Evolutionary conservation across 345 rosid species (phyloP).

Genomic region (Gossypium mustelinum): DNA sequence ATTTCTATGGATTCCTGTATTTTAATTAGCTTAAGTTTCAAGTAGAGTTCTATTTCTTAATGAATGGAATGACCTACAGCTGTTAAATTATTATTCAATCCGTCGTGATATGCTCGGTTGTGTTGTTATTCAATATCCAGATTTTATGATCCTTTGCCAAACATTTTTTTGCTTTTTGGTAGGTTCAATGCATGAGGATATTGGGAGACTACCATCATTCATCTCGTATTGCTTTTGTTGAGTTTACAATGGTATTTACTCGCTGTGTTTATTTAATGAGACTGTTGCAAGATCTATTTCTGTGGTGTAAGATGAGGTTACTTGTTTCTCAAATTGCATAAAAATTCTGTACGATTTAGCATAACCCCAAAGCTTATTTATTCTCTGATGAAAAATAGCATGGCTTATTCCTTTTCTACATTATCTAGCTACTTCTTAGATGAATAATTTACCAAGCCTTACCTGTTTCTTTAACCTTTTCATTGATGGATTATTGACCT

Average conservation of each 20-base stretch:
- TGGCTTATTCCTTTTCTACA: neutral
- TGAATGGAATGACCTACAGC: no score
- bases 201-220: constrained; percentile 90
- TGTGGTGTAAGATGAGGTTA: neutral
- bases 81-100: no score
- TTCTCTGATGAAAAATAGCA: neutral
- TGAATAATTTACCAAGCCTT: neutral
- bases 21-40: no score
- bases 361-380: neutral
- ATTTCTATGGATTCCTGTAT: no score
- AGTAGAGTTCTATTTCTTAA: no score
- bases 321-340: no score
- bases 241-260: constrained; percentile 63
- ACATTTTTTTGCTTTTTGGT: neutral
- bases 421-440: neutral
- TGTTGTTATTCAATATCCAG: no score
- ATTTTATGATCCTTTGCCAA: neutral
- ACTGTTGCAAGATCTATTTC: neutral
- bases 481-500: neutral
- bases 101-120: no score
- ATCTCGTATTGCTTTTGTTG: constrained; percentile 94
- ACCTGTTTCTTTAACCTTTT: neutral
- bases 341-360: no score
- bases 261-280: constrained; percentile 8
- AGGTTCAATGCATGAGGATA: constrained; percentile 92